Conservation (phyloP, 805 yeast genomes). For the Saturnispora galanensis region DNA sequence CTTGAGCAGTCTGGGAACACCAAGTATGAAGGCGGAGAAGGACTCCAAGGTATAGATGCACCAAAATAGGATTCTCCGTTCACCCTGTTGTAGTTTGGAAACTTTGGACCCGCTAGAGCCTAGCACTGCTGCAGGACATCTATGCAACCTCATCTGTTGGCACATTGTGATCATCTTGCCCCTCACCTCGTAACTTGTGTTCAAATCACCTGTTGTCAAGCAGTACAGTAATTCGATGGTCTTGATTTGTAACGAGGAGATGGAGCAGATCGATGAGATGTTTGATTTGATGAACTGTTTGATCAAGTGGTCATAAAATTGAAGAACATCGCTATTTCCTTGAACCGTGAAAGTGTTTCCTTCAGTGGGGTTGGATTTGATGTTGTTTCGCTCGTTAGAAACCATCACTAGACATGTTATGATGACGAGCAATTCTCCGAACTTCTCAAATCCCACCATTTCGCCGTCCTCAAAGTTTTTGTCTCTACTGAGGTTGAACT, state of each 20-base stretch:
- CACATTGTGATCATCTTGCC: conserved; percentile 75
- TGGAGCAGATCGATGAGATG: conserved; percentile 48
- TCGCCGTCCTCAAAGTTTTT: conserved; percentile 31
- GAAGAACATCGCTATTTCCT: conserved; percentile 27
- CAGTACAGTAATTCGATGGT: conserved; percentile 63
- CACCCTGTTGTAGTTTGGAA: conserved; percentile 65
- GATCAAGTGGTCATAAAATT: conserved; percentile 50
- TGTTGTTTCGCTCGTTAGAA: conserved; percentile 27
- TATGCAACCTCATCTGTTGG: conserved; percentile 73
- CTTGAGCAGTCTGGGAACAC: conserved; percentile 71
- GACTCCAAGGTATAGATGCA: conserved; percentile 68
- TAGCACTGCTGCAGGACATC: conserved; percentile 78
- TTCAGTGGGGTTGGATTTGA: conserved; percentile 5
- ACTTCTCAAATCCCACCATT: conserved; percentile 39
- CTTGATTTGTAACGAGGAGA: conserved; percentile 60
- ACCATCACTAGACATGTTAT: conserved; percentile 42
- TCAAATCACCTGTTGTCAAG: conserved; percentile 61
- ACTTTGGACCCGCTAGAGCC: conserved; percentile 57
- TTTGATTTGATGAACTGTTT: conserved; percentile 57
- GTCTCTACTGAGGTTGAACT: conserved; percentile 38
- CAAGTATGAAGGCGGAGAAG: conserved; percentile 64
- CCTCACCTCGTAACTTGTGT: conserved; percentile 64
- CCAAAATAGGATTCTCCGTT: conserved; percentile 79
- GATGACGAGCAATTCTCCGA: conserved; percentile 45
- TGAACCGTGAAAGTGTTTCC: conserved; percentile 6